phyloP scores from a whole-genome alignment of 2,329 filamentous ascomycete species.

The Epichloe sibirici region DNA sequence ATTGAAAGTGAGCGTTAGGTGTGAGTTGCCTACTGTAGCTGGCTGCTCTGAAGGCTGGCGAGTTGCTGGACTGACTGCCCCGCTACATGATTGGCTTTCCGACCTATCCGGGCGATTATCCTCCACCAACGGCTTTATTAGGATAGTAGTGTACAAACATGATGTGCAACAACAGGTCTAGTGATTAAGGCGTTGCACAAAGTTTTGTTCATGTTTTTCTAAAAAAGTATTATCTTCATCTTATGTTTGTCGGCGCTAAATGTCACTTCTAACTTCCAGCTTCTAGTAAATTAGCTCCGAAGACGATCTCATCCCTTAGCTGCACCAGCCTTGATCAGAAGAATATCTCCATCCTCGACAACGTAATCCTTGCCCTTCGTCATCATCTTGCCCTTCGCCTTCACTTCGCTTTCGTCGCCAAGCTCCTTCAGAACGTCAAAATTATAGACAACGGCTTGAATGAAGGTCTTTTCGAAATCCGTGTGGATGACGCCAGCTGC shows the following conservation, averaged over 20 bases:
- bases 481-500: conserved; percentile 96
- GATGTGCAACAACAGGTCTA: no score
- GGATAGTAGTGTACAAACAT: no score
- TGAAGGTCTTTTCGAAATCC: conserved; percentile 99
- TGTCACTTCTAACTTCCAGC: background rate
- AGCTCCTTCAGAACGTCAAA: conserved; percentile 69
- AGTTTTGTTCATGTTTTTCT: background rate
- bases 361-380: conserved; percentile 98
- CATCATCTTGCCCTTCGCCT: conserved; percentile 91
- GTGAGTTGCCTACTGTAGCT: no score
- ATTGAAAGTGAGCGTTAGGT: no score
- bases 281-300: background rate
- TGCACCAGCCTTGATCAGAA: conserved; percentile 84
- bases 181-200: no score
- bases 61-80: no score
- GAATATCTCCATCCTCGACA: conserved; percentile 67
- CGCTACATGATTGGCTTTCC: no score
- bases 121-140: no score
- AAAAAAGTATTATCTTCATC: background rate
- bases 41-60: no score
- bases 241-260: background rate
- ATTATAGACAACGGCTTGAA: conserved; percentile 92
- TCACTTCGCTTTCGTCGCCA: conserved; percentile 79
- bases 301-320: conserved; percentile 47
- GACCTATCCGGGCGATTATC: no score